phyloP scores from a whole-genome alignment of 768 basidiomycete genomes.

The Coprinellus micaceus region DNA sequence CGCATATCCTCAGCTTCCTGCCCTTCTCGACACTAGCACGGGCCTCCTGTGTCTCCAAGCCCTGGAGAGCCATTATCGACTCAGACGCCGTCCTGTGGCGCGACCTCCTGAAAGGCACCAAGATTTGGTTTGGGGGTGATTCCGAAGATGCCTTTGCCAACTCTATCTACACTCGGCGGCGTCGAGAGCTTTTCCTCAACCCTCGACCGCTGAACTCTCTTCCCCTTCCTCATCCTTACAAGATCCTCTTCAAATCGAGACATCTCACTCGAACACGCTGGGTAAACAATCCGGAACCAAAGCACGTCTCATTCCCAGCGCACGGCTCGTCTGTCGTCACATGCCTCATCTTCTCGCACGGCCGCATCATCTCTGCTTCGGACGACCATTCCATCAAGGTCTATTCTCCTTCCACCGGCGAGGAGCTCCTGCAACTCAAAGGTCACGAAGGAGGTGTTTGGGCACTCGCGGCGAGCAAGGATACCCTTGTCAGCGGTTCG shows the following conservation, averaged over 20 bases:
- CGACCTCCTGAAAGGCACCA: constrained; percentile 76
- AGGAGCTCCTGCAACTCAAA: constrained; percentile 66
- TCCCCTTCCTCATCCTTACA: constrained; percentile 82
- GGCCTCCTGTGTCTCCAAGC: constrained; percentile 81
- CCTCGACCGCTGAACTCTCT: constrained; percentile 42
- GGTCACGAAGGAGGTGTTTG: constrained; percentile 97
- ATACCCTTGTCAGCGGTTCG: constrained; percentile 85
- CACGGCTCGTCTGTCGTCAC: constrained; percentile 92
- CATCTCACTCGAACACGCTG: constrained; percentile 77
- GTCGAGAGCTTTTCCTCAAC: constrained; percentile 34
- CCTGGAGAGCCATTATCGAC: constrained; percentile 92
- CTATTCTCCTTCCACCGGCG: constrained; percentile 83
- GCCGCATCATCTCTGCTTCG: constrained; percentile 93
- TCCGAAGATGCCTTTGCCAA: constrained; percentile 79
- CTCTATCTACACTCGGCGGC: constrained; percentile 61
- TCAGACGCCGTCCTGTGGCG: constrained; percentile 88
- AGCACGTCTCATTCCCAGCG: constrained; percentile 79
- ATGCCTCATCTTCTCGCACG: constrained; percentile 90
- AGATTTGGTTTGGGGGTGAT: constrained; percentile 86
- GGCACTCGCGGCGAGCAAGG: constrained; percentile 89
- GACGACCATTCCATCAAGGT: constrained; percentile 97
- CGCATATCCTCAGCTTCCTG: constrained; percentile 82
- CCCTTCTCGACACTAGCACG: constrained; percentile 80
- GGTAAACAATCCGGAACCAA: constrained; percentile 69
- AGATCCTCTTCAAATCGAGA: constrained; percentile 90